Conservation (phyloP, 31 red algal genomes). For the Asparagopsis taxiformis region DNA sequence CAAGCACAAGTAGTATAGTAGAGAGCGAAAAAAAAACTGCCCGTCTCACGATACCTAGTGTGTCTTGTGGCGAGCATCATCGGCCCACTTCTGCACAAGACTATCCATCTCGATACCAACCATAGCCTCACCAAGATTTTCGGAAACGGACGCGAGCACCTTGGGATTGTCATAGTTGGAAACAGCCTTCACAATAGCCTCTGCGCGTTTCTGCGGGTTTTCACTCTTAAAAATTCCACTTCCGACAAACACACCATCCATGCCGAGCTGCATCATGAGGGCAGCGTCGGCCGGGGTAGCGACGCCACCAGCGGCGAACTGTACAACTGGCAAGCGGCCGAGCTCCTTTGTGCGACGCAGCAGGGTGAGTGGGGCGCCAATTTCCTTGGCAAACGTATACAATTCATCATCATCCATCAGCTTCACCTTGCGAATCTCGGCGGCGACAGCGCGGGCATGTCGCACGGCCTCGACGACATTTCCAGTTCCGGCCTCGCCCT, state of each 20-base stretch:
- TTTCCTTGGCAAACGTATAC: conserved; percentile 94
- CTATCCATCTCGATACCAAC: conserved; percentile 99
- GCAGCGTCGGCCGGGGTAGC: conserved; percentile 98
- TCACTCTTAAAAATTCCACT: conserved; percentile 98
- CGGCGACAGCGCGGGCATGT: conserved; percentile 84
- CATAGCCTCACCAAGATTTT: conserved; percentile 90
- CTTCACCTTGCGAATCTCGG: conserved; percentile 77
- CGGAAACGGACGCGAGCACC: conserved; percentile 68
- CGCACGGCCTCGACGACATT: conserved; percentile 98
- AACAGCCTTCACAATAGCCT: conserved; percentile 98
- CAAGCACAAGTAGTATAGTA: not conserved
- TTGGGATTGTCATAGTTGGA: conserved; percentile 91
- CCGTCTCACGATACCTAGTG: conserved; percentile 22
- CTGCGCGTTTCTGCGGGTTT: conserved; percentile 82
- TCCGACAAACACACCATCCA: conserved; percentile 99
- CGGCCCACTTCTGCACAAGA: conserved; percentile 96
- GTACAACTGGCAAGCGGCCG: conserved; percentile 90
- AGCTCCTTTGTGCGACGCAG: conserved; percentile 82
- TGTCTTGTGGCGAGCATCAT: conserved; percentile 80
- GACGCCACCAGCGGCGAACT: conserved; percentile 98
- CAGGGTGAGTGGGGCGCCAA: conserved; percentile 86
- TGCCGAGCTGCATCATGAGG: conserved; percentile 98
- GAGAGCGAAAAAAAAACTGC: not conserved
- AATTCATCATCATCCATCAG: conserved; percentile 95
- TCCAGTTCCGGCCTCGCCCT: conserved; percentile 99